phyloP scores from a whole-genome alignment of 495 filamentous ascomycete species.

The Lichenothelia convexa region DNA sequence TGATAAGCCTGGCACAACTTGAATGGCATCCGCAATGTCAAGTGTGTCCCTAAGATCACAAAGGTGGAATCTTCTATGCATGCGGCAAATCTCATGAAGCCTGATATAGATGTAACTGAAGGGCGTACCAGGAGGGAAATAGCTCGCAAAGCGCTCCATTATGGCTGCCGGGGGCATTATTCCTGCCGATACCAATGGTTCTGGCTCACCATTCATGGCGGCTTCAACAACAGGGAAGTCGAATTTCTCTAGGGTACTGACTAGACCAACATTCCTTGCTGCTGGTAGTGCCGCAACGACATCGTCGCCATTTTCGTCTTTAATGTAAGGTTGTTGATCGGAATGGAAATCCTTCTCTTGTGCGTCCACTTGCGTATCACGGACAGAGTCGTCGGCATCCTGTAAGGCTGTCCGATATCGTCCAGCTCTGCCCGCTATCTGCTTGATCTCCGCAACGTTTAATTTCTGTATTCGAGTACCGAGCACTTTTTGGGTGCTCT shows the following conservation, averaged over 20 bases:
- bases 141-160: constrained; percentile 51
- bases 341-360: constrained; percentile 1
- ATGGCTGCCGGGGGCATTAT: constrained; percentile 47
- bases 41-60: constrained; percentile 42
- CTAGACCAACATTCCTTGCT: constrained; percentile 39
- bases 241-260: constrained; percentile 56
- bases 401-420: constrained; percentile 59
- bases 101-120: constrained; percentile 61
- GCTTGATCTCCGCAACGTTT: constrained; percentile 63
- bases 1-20: constrained; percentile 41
- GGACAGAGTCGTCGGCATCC: constrained; percentile 17
- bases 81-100: constrained; percentile 42
- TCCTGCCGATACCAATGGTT: constrained; percentile 54
- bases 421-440: constrained; percentile 87
- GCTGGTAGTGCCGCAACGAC: constrained; percentile 5
- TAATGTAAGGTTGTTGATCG: background rate
- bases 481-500: constrained; percentile 49
- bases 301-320: constrained; percentile 2
- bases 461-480: constrained; percentile 33
- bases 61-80: constrained; percentile 51
- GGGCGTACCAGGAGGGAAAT: constrained; percentile 58
- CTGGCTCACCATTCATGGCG: constrained; percentile 42
- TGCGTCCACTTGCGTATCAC: constrained; percentile 2
- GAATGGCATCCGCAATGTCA: constrained; percentile 48
- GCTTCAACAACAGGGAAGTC: constrained; percentile 45